Conservation (phyloP, 2,329 filamentous ascomycete genomes). For the Trichoderma sp. region DNA sequence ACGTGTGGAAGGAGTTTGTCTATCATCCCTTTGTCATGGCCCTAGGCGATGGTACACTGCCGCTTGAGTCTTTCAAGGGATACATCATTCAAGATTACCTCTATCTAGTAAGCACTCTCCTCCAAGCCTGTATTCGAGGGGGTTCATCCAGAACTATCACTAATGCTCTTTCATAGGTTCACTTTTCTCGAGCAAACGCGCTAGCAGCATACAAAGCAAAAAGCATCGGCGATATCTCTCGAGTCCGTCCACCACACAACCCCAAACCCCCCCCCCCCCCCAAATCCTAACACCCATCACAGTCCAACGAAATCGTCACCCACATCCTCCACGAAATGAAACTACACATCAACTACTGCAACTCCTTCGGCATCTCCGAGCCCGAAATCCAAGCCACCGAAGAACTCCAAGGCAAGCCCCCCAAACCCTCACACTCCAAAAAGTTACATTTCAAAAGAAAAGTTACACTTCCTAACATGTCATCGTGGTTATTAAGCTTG, state of each 20-base stretch:
- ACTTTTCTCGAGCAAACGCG: conserved; percentile 84
- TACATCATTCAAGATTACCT: conserved; percentile 93
- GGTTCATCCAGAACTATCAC: accelerated
- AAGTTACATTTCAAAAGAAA: no score
- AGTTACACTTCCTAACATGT: background rate
- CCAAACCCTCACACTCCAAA: background rate
- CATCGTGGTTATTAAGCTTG: conserved; percentile 50
- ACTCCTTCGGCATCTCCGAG: conserved; percentile 72
- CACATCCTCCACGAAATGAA: conserved; percentile 78
- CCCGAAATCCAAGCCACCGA: conserved; percentile 69
- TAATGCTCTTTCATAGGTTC: conserved; percentile 51
- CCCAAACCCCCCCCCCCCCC: background rate
- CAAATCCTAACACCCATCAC: background rate
- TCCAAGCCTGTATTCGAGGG: no score
- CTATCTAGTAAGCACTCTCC: conserved; percentile 62
- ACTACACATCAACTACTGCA: conserved; percentile 80
- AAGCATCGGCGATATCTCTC: conserved; percentile 67
- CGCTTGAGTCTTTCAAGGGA: conserved; percentile 74
- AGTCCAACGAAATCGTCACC: conserved; percentile 59
- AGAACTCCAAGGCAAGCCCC: conserved; percentile 65
- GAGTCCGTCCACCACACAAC: conserved; percentile 47
- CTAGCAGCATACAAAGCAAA: conserved; percentile 83
- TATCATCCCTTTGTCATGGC: conserved; percentile 79
- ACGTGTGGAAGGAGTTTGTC: conserved; percentile 72
- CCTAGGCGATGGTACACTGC: conserved; percentile 73